Conservation (phyloP, 1,284 basidiomycete species). For the Ustilago curta region DNA sequence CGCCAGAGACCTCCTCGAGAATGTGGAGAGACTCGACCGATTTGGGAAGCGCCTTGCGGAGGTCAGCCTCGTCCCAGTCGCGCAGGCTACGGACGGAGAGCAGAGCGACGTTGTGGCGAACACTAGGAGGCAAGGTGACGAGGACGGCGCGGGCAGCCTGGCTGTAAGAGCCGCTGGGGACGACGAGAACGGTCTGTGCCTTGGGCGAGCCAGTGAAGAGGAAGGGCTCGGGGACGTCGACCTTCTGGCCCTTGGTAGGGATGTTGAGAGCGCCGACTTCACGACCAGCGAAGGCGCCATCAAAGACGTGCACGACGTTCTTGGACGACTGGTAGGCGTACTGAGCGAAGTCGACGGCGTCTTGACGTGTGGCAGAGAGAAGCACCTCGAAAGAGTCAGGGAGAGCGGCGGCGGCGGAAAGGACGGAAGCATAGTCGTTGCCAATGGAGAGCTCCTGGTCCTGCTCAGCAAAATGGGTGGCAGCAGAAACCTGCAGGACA, state of each 20-base stretch:
- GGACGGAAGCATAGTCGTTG: slow-evolving; percentile 67
- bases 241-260: slow-evolving; percentile 56
- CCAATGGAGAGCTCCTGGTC: slow-evolving; percentile 52
- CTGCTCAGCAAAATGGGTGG: slow-evolving; percentile 55
- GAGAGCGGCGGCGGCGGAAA: slow-evolving; percentile 61
- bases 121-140: slow-evolving; percentile 45
- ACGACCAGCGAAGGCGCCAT: slow-evolving; percentile 64
- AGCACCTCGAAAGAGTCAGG: slow-evolving; percentile 62
- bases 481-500: slow-evolving; percentile 67
- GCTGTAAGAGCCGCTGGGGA: slow-evolving; percentile 65
- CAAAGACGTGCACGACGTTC: slow-evolving; percentile 67
- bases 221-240: slow-evolving; percentile 75
- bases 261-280: slow-evolving; percentile 60
- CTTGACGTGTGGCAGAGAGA: slow-evolving; percentile 62
- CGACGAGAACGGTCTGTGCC: slow-evolving; percentile 61
- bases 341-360: slow-evolving; percentile 64
- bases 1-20: slow-evolving; percentile 62
- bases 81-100: slow-evolving; percentile 60
- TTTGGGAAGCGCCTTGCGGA: slow-evolving; percentile 55
- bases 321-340: slow-evolving; percentile 58
- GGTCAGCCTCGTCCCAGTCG: slow-evolving; percentile 62
- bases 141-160: slow-evolving; percentile 61
- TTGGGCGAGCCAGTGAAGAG: slow-evolving; percentile 63
- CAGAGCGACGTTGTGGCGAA: slow-evolving; percentile 59
- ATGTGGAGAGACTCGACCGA: slow-evolving; percentile 62